phyloP scores from a whole-genome alignment of 139 green algal genomes.

The Chlamydomonas eustigma region DNA sequence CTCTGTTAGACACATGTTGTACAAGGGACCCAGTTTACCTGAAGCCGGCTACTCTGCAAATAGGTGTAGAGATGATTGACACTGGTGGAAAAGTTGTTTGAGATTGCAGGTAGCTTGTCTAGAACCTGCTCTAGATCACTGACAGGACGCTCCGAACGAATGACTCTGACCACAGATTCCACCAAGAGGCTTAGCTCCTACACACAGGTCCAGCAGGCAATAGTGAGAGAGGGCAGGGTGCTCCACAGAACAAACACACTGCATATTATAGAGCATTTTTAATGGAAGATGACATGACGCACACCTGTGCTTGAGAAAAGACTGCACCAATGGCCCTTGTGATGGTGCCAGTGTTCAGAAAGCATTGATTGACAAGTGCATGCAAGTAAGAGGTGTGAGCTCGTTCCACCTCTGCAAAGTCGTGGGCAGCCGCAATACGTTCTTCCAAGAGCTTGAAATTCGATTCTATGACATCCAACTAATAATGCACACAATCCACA shows the following conservation, averaged over 20 bases:
- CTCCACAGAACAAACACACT: no score
- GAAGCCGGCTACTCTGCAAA: background rate
- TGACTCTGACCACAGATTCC: background rate
- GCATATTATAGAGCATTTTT: no score
- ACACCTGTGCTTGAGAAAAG: conserved; percentile 41
- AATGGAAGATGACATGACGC: background rate
- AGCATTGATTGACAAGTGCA: conserved; percentile 64
- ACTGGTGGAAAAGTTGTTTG: background rate
- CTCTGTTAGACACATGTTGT: no score
- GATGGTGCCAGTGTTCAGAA: conserved; percentile 54
- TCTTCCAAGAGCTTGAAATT: conserved; percentile 48
- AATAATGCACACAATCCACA: background rate
- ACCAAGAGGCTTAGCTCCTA: background rate
- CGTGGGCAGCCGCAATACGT: conserved; percentile 39
- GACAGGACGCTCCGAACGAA: background rate
- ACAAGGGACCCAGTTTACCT: no score
- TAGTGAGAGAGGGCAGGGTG: no score
- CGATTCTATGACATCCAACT: conserved; percentile 80
- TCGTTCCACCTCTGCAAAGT: conserved; percentile 46
- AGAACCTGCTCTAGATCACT: background rate
- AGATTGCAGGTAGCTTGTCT: background rate
- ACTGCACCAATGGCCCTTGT: conserved; percentile 45
- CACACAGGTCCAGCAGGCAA: no score
- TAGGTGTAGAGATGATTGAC: conserved; percentile 11
- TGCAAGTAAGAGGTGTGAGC: conserved; percentile 62